phyloP scores from a whole-genome alignment of 2,329 filamentous ascomycete genomes.

The Exophiala mesophila region DNA sequence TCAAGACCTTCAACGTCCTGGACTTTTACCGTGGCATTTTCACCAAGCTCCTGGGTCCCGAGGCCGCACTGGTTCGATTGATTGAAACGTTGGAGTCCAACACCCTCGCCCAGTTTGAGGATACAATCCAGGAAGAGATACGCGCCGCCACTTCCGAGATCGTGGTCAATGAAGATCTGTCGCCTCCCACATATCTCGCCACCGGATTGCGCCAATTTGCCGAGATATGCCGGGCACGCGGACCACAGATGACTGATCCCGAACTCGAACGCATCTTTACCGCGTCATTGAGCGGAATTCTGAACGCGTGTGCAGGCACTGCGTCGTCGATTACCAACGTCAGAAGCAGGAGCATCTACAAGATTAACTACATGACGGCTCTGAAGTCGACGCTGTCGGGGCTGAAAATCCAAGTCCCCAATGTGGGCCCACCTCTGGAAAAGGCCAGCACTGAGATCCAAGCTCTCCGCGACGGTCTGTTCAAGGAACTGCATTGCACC shows the following conservation, averaged over 20 bases:
- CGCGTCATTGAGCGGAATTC: constrained; percentile 84
- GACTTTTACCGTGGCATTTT: constrained; percentile 88
- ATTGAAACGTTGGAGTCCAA: constrained; percentile 33
- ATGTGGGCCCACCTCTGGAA: constrained; percentile 17
- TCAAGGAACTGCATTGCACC: constrained; percentile 12
- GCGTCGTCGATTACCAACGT: constrained; percentile 36
- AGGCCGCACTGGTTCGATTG: constrained; percentile 10
- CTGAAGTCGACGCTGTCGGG: constrained; percentile 55
- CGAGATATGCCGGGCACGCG: constrained; percentile 43
- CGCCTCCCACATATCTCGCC: constrained; percentile 19
- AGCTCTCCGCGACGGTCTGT: constrained; percentile 13
- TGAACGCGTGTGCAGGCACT: constrained; percentile 68
- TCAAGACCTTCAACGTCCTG: constrained; percentile 83
- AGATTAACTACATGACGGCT: constrained; percentile 44
- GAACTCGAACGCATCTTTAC: constrained; percentile 70
- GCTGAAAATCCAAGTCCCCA: constrained; percentile 43
- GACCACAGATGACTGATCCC: constrained; percentile 41
- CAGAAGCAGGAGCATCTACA: constrained; percentile 46
- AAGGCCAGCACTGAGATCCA: constrained; percentile 19
- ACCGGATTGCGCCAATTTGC: constrained; percentile 35
- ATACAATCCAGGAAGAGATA: constrained; percentile 19
- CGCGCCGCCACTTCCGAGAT: constrained; percentile 4
- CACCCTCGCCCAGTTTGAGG: constrained; percentile 44
- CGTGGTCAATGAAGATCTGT: constrained; percentile 15
- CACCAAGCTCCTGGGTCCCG: constrained; percentile 63